Base-by-base conservation (phyloP, 2,329 filamentous ascomycete genomes). In the Diaporthe helianthi region DNA sequence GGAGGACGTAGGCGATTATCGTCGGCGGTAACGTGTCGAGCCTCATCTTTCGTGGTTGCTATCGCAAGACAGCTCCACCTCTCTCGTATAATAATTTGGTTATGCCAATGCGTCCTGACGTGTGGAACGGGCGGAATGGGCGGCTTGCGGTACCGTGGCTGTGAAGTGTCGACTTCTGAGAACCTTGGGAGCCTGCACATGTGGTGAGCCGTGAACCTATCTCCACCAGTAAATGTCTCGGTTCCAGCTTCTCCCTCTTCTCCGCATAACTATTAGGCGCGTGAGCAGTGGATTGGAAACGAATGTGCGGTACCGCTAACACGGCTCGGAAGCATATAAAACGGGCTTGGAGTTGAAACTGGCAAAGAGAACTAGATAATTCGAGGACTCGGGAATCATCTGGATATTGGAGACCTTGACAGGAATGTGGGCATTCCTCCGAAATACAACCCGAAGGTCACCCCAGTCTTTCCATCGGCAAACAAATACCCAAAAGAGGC, bases 41-140 rank as follows among this genome's bases (percentile, higher is more conserved):
- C 26, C 68, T 69, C 68, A 69, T 69, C 53, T 47, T 69, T 47
- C 44, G 22, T 63, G 19, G 5, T 24, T 33, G 58, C 58, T 49
- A 24, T 19, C 44, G 41, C 26, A 12, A 29, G 26, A n/a, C n/a
- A 36, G 29, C 58, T 63, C 58, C 58, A 63, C 58, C 58, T 47
- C 44, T 63, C n/a, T 4, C 36, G 44, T 63, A 36, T 36, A n/a
- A 36, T 36, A n/a, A 26, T 2, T 31, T 33, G 44, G 13, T 9
- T 19, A 19, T 24, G 29, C 26, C 58, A 26, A 24, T 63, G 8
- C 26, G 44, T 49, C 29, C 29, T 49, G 44, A 26, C 12, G 44
- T 17, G 47, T 52, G 17, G 31, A 29, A 36, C 63, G 54, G 22
- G 31, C 15, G 24, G 24, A 29, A 36, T 67, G 54, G 22, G 31